Evolutionary conservation across 495 filamentous ascomycete genomes (phyloP).

Genomic region (Trichoderma gamsii): DNA sequence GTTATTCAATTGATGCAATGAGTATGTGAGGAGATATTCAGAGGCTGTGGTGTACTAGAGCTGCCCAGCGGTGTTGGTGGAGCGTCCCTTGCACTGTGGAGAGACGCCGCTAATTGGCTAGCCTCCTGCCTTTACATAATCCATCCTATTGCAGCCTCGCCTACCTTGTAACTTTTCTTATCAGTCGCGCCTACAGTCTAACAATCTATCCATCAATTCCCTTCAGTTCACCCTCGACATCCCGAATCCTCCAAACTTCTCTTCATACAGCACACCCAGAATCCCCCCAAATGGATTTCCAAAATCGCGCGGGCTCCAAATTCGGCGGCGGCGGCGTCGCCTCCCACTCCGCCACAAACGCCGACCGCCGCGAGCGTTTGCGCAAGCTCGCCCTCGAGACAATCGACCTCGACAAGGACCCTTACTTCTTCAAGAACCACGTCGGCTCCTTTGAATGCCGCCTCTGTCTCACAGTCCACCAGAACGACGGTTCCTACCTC

Average conservation of each 20-base stretch:
- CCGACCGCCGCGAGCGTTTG: conserved; percentile 92
- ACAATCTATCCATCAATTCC: not conserved
- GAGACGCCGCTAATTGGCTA: not conserved
- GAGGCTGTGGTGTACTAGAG: too few relatives aligned
- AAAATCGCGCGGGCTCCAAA: conserved; percentile 96
- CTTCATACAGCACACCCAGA: not conserved
- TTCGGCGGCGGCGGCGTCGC: conserved; percentile 97
- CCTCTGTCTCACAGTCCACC: conserved; percentile 96
- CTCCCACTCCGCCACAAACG: conserved; percentile 86
- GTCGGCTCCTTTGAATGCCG: conserved; percentile 97
- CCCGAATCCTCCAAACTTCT: not conserved
- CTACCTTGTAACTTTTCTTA: conserved; percentile 3
- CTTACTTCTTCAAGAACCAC: conserved; percentile 99
- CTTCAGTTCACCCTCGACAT: not conserved
- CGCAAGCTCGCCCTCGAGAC: conserved; percentile 97
- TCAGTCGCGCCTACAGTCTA: not conserved
- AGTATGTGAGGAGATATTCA: not conserved
- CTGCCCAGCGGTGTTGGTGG: too few relatives aligned
- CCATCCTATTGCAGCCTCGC: not conserved
- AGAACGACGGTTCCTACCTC: conserved; percentile 99
- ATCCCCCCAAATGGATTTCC: conserved; percentile 46
- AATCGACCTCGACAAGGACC: conserved; percentile 98
- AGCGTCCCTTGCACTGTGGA: too few relatives aligned
- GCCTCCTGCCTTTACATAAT: not conserved
- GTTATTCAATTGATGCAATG: not conserved